These are phyloP conservation scores for Elaeis guineensis DNA, from an alignment of 176 grass and related monocot species.

Conservation along the genomic window DNA sequence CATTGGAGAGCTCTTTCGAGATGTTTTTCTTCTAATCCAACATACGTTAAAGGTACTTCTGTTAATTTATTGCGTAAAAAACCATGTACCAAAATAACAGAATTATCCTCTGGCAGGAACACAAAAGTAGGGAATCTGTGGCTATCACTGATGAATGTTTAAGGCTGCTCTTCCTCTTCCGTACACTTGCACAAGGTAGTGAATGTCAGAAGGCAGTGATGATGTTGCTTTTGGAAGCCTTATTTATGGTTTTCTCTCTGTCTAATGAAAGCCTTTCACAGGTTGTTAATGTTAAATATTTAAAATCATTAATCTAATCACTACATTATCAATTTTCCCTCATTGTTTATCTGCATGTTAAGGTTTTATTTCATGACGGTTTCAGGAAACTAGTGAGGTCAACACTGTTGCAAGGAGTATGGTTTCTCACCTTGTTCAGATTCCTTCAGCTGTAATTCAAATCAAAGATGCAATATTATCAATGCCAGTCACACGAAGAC, in stretches of 20 bases:
- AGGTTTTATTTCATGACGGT: neutral
- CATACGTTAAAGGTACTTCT: constrained; percentile 58
- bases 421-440: constrained; percentile 92
- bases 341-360: constrained; percentile 9
- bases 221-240: constrained; percentile 65
- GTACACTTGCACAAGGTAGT: constrained; percentile 54
- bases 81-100: constrained; percentile 4
- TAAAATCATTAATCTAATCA: too few relatives aligned
- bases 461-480: constrained; percentile 87
- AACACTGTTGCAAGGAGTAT: constrained; percentile 62
- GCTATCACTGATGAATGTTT: constrained; percentile 68
- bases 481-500: constrained; percentile 48
- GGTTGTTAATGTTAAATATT: constrained; percentile 26
- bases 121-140: constrained; percentile 56
- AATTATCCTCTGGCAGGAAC: constrained; percentile 50
- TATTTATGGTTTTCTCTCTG: constrained; percentile 61
- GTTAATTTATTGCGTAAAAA: constrained; percentile 6
- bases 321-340: neutral
- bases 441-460: constrained; percentile 56
- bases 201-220: constrained; percentile 51
- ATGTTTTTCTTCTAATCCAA: constrained; percentile 65
- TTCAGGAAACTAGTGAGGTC: constrained; percentile 71
- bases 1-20: constrained; percentile 49
- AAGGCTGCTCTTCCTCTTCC: constrained; percentile 76
- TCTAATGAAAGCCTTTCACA: constrained; percentile 44